A percentile compares a stretch with the other conserved stretches of the same genome.
Conservation (phyloP, 2,329 filamentous ascomycete species). For the Colletotrichum tropicale region DNA sequence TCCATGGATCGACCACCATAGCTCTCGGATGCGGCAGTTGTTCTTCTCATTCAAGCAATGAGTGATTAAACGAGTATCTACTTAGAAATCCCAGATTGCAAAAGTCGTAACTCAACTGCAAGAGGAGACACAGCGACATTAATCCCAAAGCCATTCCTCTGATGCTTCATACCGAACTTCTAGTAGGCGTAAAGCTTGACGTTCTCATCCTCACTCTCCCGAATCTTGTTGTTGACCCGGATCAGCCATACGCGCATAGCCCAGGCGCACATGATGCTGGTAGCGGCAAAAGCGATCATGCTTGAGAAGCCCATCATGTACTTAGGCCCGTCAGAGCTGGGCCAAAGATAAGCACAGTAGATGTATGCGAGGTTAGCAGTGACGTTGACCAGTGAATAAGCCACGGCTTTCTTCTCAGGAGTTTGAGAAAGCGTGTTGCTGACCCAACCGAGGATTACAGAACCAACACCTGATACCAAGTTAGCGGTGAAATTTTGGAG, state of each 20-base stretch:
- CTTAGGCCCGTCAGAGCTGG: constrained; percentile 49
- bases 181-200: constrained; percentile 25
- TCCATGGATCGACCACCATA: background rate
- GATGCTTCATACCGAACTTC: background rate
- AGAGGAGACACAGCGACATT: background rate
- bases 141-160: background rate
- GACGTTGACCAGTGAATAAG: constrained; percentile 62
- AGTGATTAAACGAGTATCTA: background rate
- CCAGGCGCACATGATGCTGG: constrained; percentile 16
- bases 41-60: background rate
- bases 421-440: constrained; percentile 77
- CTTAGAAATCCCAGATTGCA: background rate
- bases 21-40: background rate
- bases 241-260: constrained; percentile 23
- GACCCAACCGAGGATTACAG: constrained; percentile 68
- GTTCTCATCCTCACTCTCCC: constrained; percentile 21
- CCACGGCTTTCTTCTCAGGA: constrained; percentile 70
- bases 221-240: constrained; percentile 24
- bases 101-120: background rate
- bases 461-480: background rate
- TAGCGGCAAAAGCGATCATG: constrained; percentile 61
- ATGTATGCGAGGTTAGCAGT: constrained; percentile 61
- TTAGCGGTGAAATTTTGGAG: background rate
- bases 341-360: constrained; percentile 60
- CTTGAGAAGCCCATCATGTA: constrained; percentile 60